phyloP scores from a whole-genome alignment of 805 yeast species.

The Ogataea corticis region DNA sequence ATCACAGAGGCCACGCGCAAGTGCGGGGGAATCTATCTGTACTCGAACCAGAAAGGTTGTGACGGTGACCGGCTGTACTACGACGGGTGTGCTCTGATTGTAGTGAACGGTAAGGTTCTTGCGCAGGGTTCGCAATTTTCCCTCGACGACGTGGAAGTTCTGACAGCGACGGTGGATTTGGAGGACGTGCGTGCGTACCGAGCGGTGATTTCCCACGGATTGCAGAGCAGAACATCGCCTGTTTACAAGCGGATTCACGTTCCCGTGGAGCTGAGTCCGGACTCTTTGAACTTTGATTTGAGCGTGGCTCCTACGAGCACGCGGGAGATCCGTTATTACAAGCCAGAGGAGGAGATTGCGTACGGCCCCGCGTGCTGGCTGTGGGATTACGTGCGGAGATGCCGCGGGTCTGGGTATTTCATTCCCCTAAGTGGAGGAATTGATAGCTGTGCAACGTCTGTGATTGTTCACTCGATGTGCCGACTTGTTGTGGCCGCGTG shows the following conservation, averaged over 20 bases:
- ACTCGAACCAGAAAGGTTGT: constrained; percentile 95
- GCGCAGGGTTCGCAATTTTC: constrained; percentile 95
- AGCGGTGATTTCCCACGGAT: constrained; percentile 67
- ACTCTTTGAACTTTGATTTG: constrained; percentile 59
- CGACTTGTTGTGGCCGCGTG: constrained; percentile 75
- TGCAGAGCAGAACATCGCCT: constrained; percentile 56
- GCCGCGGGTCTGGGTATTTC: constrained; percentile 87
- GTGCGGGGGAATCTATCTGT: constrained; percentile 94
- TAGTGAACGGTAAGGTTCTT: constrained; percentile 85
- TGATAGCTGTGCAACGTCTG: constrained; percentile 97
- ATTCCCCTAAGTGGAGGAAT: constrained; percentile 96
- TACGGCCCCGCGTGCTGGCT: constrained; percentile 99
- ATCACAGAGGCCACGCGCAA: constrained; percentile 91
- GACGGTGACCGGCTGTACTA: constrained; percentile 97
- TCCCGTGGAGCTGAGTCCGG: constrained; percentile 66
- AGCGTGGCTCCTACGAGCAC: constrained; percentile 56
- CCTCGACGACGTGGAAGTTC: constrained; percentile 87
- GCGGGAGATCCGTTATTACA: constrained; percentile 58
- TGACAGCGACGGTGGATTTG: constrained; percentile 91
- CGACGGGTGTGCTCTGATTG: constrained; percentile 95
- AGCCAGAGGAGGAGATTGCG: constrained; percentile 95
- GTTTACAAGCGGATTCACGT: constrained; percentile 58
- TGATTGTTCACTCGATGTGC: constrained; percentile 94
- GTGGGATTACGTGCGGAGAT: constrained; percentile 96
- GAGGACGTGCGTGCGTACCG: constrained; percentile 89